phyloP scores from a whole-genome alignment of 176 grass and related monocot genomes.

The Aechmea fasciata region DNA sequence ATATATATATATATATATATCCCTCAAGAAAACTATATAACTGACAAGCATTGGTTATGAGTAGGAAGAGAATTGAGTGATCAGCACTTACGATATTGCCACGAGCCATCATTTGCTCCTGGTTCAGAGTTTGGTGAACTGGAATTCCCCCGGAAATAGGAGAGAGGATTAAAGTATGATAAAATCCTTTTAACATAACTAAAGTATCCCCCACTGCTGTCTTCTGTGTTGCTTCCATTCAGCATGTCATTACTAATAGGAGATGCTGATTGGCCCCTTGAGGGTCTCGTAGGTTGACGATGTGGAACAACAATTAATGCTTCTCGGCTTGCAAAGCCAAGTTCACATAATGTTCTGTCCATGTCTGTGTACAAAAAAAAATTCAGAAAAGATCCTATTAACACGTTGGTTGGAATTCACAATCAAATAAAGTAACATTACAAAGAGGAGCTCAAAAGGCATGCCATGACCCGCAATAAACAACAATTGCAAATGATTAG shows the following conservation, averaged over 20 bases:
- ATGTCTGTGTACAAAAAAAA: constrained; percentile 40
- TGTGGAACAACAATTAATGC: constrained; percentile 76
- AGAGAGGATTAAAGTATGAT: constrained; percentile 65
- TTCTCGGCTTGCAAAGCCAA: constrained; percentile 78
- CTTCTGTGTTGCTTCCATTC: constrained; percentile 16
- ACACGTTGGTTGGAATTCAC: not conserved
- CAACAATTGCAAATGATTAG: too few relatives aligned
- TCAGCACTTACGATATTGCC: constrained; percentile 38
- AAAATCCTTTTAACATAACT: constrained; percentile 48
- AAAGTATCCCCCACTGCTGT: constrained; percentile 43
- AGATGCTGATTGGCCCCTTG: constrained; percentile 27
- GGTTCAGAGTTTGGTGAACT: constrained; percentile 33
- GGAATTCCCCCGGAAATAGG: constrained; percentile 50
- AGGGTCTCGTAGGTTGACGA: constrained; percentile 24
- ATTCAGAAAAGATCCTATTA: not conserved
- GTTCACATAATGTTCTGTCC: constrained; percentile 47
- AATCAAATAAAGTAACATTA: not conserved
- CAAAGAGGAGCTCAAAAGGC: not conserved
- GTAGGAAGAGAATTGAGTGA: not conserved
- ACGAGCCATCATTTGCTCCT: constrained; percentile 17
- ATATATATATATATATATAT: too few relatives aligned
- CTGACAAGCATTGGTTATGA: not conserved
- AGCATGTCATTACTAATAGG: constrained; percentile 9
- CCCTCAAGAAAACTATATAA: too few relatives aligned
- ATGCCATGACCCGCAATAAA: too few relatives aligned